Evolutionary conservation across 805 yeast species (phyloP), one percentile per base, ranked within the genome.

Genomic region (Suhomyces sp.): DNA sequence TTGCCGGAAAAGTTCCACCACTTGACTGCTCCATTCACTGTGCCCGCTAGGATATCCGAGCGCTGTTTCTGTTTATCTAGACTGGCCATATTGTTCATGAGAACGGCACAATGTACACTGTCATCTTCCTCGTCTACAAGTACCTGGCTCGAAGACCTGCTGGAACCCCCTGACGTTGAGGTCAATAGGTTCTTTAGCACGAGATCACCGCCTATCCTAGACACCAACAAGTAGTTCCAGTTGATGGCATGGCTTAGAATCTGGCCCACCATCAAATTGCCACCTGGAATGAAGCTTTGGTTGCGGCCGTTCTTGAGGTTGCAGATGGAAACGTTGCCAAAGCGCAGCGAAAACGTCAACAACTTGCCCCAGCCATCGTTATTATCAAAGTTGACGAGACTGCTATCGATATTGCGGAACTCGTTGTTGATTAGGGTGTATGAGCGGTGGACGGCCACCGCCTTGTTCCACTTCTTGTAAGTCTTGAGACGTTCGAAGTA

Each of bases 391-490:
- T 68, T 69, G 2, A 61, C 57, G 48, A 64, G 52, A 9, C 62
- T 61, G 9, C 35, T 44, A 45, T 64, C 69, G 27, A 63, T 59
- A 46, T 50, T 48, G 13, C 68, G 57, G 51, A 60, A 62, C 62
- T 70, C 66, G 56, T 61, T 60, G 53, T 66, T 67, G 47, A 72
- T 54, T 29, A 74, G 54, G 51, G 64, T 59, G 51, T 70, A 72
- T 54, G 60, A 64, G 17, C 60, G 60, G 33, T 68, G 68, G 5
- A 56, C 52, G 0, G 69, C 66, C 15, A 58, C 63, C 5, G 70
- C 71, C 54, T 72, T 75, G 46, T 66, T 63, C 83, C 84, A 74
- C 48, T 62, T 71, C 52, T 69, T 72, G 33, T 61, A 51, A 5
- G 64, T 54, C 6, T 67, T 58, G 44, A 72, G 65, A 24, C 86